Conservation (phyloP, 108 stramenopile genomes). For the Aureococcus anophagefferens region DNA sequence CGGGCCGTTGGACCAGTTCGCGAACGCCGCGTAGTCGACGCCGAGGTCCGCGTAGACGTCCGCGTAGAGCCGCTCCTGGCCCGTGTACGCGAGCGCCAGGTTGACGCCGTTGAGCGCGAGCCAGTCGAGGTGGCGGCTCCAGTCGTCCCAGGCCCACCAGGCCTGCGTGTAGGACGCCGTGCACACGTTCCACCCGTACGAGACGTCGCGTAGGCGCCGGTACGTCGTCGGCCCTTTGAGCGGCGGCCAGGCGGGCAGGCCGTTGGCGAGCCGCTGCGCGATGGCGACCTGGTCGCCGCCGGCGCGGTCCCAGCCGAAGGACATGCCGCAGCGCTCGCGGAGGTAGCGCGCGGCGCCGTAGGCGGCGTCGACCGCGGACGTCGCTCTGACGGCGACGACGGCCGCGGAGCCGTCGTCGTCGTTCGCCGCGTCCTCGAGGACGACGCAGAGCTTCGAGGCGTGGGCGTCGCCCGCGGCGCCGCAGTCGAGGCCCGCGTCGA, state of each 20-base stretch:
- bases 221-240: background rate
- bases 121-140: slow-evolving; percentile 41
- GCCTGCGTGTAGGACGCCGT: slow-evolving; percentile 46
- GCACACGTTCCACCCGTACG: slow-evolving; percentile 41
- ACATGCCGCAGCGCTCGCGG: background rate
- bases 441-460: background rate
- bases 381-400: background rate
- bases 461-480: too few relatives aligned
- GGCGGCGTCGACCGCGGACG: slow-evolving; percentile 3
- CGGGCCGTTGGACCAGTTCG: slow-evolving; percentile 48
- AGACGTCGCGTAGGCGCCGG: background rate
- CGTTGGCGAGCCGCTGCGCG: too few relatives aligned
- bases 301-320: slow-evolving; percentile 5
- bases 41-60: slow-evolving; percentile 33
- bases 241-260: background rate
- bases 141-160: slow-evolving; percentile 34
- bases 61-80: slow-evolving; percentile 43
- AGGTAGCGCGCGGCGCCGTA: slow-evolving; percentile 2
- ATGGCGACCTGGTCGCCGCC: slow-evolving; percentile 4
- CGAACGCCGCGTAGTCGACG: slow-evolving; percentile 30
- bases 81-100: slow-evolving; percentile 38
- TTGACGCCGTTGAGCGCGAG: slow-evolving; percentile 40
- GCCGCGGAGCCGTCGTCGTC: too few relatives aligned
- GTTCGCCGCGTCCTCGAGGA: background rate
- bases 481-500: background rate